Percentiles rank a stretch among this genome's conserved stretches.
phyloP scores from a whole-genome alignment of 768 basidiomycete species.

The Xanthoconium stramineum region DNA sequence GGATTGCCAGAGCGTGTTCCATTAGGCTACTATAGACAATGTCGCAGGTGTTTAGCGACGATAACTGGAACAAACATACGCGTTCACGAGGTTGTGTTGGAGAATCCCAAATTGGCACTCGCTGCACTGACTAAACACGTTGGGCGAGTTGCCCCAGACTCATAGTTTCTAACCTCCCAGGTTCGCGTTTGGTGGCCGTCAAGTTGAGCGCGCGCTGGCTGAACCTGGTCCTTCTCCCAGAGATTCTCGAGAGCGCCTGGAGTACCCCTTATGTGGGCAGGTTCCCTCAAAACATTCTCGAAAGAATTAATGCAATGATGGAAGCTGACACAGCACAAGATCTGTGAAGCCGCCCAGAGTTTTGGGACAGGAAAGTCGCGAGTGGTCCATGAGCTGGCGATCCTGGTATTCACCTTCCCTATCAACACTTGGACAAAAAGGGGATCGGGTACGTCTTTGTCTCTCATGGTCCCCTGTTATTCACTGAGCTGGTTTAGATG shows the following conservation, averaged over 20 bases:
- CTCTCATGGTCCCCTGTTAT: background rate
- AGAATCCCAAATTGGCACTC: too few species aligned
- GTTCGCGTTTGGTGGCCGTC: too few species aligned
- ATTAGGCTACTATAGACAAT: too few species aligned
- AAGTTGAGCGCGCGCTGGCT: background rate
- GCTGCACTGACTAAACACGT: too few species aligned
- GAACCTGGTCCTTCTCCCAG: background rate
- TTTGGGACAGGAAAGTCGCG: background rate
- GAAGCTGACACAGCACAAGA: background rate
- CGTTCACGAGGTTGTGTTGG: too few species aligned
- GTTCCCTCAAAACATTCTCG: background rate
- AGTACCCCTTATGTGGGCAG: background rate
- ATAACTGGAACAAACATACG: too few species aligned
- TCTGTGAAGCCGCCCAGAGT: background rate
- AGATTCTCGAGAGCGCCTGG: background rate
- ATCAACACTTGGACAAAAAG: background rate
- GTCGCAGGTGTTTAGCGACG: too few species aligned
- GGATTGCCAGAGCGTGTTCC: too few species aligned
- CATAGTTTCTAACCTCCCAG: too few species aligned
- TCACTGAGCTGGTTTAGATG: background rate
- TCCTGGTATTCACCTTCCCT: background rate
- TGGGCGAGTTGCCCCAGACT: too few species aligned
- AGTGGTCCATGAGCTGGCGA: background rate
- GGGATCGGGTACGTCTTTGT: background rate
- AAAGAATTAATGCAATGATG: background rate